phyloP scores from a whole-genome alignment of 192 early-diverging fungal genomes.

The Podila clonocystis region DNA sequence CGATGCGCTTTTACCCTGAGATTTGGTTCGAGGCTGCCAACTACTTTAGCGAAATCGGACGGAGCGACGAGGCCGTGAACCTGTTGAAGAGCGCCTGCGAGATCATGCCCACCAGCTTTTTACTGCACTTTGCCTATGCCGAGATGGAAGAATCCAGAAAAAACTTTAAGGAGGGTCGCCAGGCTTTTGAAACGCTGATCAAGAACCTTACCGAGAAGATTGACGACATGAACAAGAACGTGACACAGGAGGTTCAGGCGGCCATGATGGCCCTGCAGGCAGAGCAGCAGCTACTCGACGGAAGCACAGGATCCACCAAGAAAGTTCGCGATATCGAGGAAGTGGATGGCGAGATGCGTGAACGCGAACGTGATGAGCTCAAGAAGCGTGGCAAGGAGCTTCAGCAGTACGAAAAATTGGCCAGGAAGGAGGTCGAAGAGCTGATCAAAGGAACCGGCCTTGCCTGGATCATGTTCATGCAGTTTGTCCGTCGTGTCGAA shows the following conservation, averaged over 20 bases:
- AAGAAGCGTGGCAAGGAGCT: constrained; percentile 70
- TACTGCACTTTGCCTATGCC: constrained; percentile 79
- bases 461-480: constrained; percentile 92
- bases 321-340: constrained; percentile 58
- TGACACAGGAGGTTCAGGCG: constrained; percentile 57
- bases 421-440: constrained; percentile 63
- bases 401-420: constrained; percentile 65
- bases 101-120: constrained; percentile 74
- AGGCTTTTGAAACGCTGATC: constrained; percentile 64
- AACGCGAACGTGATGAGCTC: constrained; percentile 58
- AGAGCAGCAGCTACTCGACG: constrained; percentile 49
- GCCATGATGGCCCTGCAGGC: constrained; percentile 45
- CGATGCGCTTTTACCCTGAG: constrained; percentile 88
- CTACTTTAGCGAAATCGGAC: constrained; percentile 66
- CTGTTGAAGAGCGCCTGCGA: constrained; percentile 76
- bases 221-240: constrained; percentile 54
- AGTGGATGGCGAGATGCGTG: constrained; percentile 66
- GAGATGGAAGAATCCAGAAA: constrained; percentile 74
- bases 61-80: constrained; percentile 67
- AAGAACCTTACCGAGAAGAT: constrained; percentile 53
- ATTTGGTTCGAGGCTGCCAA: constrained; percentile 82
- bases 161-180: constrained; percentile 61
- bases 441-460: constrained; percentile 69
- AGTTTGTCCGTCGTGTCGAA: constrained; percentile 79
- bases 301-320: constrained; percentile 49